Conservation (phyloP, 768 basidiomycete species). For the Agaricus sinodeliciosus region DNA sequence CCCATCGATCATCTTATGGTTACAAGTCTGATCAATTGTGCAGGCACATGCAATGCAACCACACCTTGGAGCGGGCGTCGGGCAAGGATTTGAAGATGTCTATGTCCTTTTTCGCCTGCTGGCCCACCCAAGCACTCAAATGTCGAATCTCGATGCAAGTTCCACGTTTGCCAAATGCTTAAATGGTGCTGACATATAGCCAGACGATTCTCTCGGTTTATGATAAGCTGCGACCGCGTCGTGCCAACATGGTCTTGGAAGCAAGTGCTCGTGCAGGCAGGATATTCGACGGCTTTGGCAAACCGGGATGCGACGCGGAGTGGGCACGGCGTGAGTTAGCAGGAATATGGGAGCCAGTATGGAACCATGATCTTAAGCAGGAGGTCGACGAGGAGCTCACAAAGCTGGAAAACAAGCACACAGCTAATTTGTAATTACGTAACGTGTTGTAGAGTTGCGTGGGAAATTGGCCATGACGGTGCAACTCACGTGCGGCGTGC, state of each 20-base stretch:
- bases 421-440: not conserved
- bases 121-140: constrained; percentile 30
- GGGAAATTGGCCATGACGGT: too few relatives aligned
- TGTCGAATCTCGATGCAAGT: constrained; percentile 32
- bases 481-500: not conserved
- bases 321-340: constrained; percentile 27
- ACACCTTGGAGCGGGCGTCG: constrained; percentile 51
- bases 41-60: constrained; percentile 58
- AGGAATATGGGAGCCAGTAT: constrained; percentile 41
- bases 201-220: constrained; percentile 44
- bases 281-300: constrained; percentile 36
- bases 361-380: constrained; percentile 37
- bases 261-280: constrained; percentile 34
- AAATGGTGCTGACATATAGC: not conserved
- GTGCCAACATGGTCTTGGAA: constrained; percentile 42
- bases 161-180: not conserved
- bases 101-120: constrained; percentile 41
- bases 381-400: constrained; percentile 30
- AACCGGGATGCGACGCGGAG: constrained; percentile 17
- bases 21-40: not conserved
- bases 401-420: constrained; percentile 6
- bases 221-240: constrained; percentile 35
- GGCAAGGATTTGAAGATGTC: constrained; percentile 55
- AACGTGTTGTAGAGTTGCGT: too few relatives aligned
- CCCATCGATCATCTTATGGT: not conserved